Evolutionary conservation across 805 yeast species (phyloP).

Genomic region (Candida ipomoeae): DNA sequence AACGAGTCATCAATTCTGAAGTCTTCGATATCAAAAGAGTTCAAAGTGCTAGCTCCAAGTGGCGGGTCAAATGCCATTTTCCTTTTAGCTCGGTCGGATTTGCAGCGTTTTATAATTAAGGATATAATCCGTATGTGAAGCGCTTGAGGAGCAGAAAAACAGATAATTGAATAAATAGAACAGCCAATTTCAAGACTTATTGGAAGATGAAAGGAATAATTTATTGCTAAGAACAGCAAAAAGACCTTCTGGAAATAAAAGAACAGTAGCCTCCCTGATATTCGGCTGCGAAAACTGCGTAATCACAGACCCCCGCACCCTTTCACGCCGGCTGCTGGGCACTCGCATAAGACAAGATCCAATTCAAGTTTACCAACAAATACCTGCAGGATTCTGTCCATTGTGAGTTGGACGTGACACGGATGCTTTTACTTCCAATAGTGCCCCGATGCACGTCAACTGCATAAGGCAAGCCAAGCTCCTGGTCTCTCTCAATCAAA

Average conservation of each 20-base stretch:
- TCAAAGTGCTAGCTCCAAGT: neutral
- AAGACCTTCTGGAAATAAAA: neutral
- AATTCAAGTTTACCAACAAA: slow-evolving; percentile 69
- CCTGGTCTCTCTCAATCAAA: slow-evolving; percentile 44
- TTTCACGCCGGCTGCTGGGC: slow-evolving; percentile 17
- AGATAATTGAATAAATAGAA: neutral
- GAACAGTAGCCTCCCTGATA: neutral
- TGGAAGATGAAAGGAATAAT: neutral
- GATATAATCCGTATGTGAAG: neutral
- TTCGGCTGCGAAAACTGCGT: neutral
- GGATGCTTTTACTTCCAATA: slow-evolving; percentile 75
- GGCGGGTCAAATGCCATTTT: neutral
- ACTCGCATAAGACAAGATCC: slow-evolving; percentile 76
- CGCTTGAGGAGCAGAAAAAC: neutral
- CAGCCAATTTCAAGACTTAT: neutral
- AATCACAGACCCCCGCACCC: neutral
- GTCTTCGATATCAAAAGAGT: neutral
- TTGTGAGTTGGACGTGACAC: slow-evolving; percentile 65
- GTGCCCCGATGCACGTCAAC: slow-evolving; percentile 55
- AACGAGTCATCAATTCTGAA: slow-evolving; percentile 4
- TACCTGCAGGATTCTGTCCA: slow-evolving; percentile 92
- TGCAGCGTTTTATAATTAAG: neutral
- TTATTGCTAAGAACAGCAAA: neutral
- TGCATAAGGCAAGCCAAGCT: slow-evolving; percentile 67
- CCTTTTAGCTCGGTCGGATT: neutral